A percentile compares a stretch with the other conserved stretches of the same genome.
phyloP scores from a whole-genome alignment of 2,329 filamentous ascomycete species.

The Cercospora berteroae region DNA sequence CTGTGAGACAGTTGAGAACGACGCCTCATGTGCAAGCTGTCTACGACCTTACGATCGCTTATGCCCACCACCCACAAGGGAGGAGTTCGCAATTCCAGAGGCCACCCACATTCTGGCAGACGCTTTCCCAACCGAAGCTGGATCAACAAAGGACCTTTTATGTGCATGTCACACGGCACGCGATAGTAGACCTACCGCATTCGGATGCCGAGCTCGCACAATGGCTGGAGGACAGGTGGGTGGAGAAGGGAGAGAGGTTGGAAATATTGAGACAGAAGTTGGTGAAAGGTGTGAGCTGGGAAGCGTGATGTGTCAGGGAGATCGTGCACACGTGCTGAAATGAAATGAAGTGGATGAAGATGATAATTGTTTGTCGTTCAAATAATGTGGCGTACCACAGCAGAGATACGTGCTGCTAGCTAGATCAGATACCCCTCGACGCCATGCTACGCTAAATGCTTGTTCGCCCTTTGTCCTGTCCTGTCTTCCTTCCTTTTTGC shows the following conservation, averaged over 20 bases:
- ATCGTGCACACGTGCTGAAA: not conserved
- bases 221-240: constrained; percentile 41
- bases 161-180: constrained; percentile 37
- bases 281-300: not conserved
- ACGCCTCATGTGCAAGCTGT: constrained; percentile 39
- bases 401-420: not conserved
- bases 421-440: not conserved
- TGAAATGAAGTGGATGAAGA: not conserved
- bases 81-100: constrained; percentile 31
- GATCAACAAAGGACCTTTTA: constrained; percentile 33
- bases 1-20: constrained; percentile 53
- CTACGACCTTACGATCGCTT: constrained; percentile 43
- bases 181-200: constrained; percentile 32
- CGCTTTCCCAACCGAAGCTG: constrained; percentile 31
- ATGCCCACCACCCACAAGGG: constrained; percentile 27
- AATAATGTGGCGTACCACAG: not conserved
- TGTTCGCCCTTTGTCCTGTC: not conserved
- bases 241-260: constrained; percentile 38
- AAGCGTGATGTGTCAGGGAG: not conserved
- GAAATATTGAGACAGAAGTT: constrained; percentile 28
- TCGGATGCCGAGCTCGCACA: constrained; percentile 33
- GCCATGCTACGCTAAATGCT: not conserved
- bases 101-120: constrained; percentile 37
- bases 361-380: not conserved
- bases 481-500: not conserved